Evolutionary conservation across 2,329 filamentous ascomycete genomes (phyloP), one percentile per base, ranked within the genome.

Genomic region (Colletotrichum spinosum): DNA sequence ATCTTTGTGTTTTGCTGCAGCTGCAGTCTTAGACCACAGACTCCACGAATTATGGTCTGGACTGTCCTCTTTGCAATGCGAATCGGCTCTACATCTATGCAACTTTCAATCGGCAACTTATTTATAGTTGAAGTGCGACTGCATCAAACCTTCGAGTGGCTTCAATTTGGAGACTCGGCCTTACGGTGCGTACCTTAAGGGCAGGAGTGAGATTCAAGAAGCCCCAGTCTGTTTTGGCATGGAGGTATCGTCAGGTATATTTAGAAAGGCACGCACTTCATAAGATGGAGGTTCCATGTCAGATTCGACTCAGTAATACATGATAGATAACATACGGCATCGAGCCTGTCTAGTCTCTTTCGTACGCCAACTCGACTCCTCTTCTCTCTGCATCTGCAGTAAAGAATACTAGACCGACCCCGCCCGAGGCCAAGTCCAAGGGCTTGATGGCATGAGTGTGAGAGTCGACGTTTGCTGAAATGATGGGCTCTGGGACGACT

Each of bases 181-280:
- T 4, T 25, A 25, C 3, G 3, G 25, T 4, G 2, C 25, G 60
- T 68, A n/a, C n/a, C n/a, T n/a, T n/a, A n/a, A 69, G 42, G 34
- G 84, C 80, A 0, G 65, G 63, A 11, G 81, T 84, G 67, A 83
- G 82, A 7, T 81, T 80, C 65, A 84, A 87, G 60, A 72, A 4
- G 25, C 1, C 25, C 25, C 25, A 1, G 25, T 25, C 2, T 25
- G 25, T 3, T 25, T 25, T 25, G 2, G 1, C 25, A 25, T 25
- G 25, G 25, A 25, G 25, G 25, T 25, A 25, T 3, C 2, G 25
- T 25, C 2, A 25, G 3, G 25, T 25, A 3, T 4, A 25, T 3
- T 3, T 4, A 3, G 25, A 4, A 25, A 25, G 25, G 4, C 25
- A 25, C 25, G 25, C 25, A 25, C 4, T 25, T 25, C 4, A 25